phyloP scores from a whole-genome alignment of 2,329 filamentous ascomycete species.

The Pseudocercospora macadamiae region DNA sequence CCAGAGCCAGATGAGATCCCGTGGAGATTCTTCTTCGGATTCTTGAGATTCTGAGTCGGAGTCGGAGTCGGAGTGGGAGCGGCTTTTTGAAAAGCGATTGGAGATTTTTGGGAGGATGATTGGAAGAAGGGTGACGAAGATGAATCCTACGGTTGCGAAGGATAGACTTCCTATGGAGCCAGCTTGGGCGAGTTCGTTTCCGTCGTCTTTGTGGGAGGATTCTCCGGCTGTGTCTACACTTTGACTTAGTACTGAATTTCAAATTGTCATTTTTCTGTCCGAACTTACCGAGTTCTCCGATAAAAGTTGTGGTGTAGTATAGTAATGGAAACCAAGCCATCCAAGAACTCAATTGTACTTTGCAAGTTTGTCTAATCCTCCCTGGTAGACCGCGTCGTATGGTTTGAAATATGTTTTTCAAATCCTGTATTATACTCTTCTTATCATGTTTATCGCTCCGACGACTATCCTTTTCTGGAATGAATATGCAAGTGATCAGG shows the following conservation, averaged over 20 bases:
- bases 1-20: conserved; percentile 25
- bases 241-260: no score
- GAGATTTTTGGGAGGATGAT: conserved; percentile 12
- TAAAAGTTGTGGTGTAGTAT: conserved; percentile 29
- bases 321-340: conserved; percentile 29
- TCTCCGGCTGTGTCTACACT: conserved; percentile 8
- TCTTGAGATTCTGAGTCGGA: no score
- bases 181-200: conserved; percentile 25
- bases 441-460: neutral
- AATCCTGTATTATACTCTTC: conserved; percentile 15
- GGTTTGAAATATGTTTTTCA: conserved; percentile 13
- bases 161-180: conserved; percentile 23
- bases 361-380: conserved; percentile 22
- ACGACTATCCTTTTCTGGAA: conserved; percentile 22
- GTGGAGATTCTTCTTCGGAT: neutral
- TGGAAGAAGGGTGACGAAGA: conserved; percentile 21
- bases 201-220: neutral
- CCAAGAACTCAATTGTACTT: conserved; percentile 23
- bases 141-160: conserved; percentile 27
- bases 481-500: conserved; percentile 19
- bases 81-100: neutral
- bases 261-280: conserved; percentile 2
- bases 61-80: neutral
- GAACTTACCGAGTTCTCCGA: conserved; percentile 28
- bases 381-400: conserved; percentile 11